Percentiles rank a stretch among this genome's conserved stretches.
Conservation (phyloP, 2,329 filamentous ascomycete genomes). For the Cladophialophora chaetospira region DNA sequence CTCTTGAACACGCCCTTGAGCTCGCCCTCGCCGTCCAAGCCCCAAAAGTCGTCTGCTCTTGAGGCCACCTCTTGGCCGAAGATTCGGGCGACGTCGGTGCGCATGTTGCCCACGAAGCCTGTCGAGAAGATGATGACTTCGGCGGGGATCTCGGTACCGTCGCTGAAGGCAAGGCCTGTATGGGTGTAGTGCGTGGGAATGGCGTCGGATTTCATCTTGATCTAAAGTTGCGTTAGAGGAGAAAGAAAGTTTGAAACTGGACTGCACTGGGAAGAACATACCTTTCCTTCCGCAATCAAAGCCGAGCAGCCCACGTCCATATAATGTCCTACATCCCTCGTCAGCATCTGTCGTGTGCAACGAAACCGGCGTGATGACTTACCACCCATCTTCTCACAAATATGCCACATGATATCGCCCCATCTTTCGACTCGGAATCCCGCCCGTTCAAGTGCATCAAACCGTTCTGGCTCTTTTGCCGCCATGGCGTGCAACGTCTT, state of each 20-base stretch:
- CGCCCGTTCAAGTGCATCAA: conserved; percentile 45
- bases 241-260: too few relatives aligned
- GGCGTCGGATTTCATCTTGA: conserved; percentile 47
- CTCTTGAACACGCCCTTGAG: conserved; percentile 47
- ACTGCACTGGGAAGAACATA: too few relatives aligned
- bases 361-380: not conserved
- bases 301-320: conserved; percentile 50
- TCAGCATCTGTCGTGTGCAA: not conserved
- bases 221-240: too few relatives aligned
- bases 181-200: conserved; percentile 41
- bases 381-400: conserved; percentile 47
- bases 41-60: conserved; percentile 48
- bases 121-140: conserved; percentile 53
- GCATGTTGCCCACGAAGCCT: conserved; percentile 49
- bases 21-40: conserved; percentile 52
- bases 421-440: conserved; percentile 48
- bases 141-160: conserved; percentile 46
- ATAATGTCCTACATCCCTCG: conserved; percentile 42
- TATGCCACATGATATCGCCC: conserved; percentile 41
- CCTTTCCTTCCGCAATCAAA: conserved; percentile 44
- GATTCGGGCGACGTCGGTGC: conserved; percentile 41
- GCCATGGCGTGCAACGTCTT: conserved; percentile 35
- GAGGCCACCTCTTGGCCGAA: conserved; percentile 47
- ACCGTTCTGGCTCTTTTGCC: conserved; percentile 39
- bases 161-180: conserved; percentile 47